These are phyloP conservation scores for Verbena officinalis DNA, from an alignment of 257 asterid genomes.

Conservation along the genomic window DNA sequence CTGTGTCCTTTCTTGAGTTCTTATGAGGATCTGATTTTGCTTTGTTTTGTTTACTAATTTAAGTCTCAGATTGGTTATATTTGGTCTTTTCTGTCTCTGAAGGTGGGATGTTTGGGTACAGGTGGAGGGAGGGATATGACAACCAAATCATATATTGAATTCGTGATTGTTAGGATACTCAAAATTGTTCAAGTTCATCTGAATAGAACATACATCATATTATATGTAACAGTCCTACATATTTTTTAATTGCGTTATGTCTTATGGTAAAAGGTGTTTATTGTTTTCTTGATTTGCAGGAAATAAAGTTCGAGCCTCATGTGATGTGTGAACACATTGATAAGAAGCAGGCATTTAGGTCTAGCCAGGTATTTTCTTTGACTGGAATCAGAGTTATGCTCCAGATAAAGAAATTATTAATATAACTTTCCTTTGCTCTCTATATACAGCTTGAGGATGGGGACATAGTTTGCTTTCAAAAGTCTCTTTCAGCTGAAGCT, in stretches of 20 bases:
- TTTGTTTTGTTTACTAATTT: neutral
- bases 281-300: conserved; percentile 42
- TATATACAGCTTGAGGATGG: conserved; percentile 58
- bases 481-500: conserved; percentile 37
- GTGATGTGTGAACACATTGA: conserved; percentile 55
- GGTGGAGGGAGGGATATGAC: neutral
- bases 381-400: conserved; percentile 8
- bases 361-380: conserved; percentile 43
- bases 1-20: conserved; percentile 7
- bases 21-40: conserved; percentile 5
- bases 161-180: conserved; percentile 7
- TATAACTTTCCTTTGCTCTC: conserved; percentile 20
- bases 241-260: conserved; percentile 15
- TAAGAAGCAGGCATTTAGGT: conserved; percentile 39
- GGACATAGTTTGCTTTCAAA: conserved; percentile 59
- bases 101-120: conserved; percentile 8
- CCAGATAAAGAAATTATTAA: neutral
- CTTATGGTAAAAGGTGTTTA: conserved; percentile 11
- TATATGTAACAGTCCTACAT: neutral
- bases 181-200: conserved; percentile 5
- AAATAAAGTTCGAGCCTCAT: conserved; percentile 51
- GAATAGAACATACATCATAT: conserved; percentile 6
- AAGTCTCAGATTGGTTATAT: neutral
- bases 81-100: neutral
- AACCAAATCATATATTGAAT: conserved; percentile 9